Percentiles rank a stretch among this genome's conserved stretches.
Evolutionary conservation across 495 filamentous ascomycete genomes (phyloP).

Genomic region (Letharia columbiana): DNA sequence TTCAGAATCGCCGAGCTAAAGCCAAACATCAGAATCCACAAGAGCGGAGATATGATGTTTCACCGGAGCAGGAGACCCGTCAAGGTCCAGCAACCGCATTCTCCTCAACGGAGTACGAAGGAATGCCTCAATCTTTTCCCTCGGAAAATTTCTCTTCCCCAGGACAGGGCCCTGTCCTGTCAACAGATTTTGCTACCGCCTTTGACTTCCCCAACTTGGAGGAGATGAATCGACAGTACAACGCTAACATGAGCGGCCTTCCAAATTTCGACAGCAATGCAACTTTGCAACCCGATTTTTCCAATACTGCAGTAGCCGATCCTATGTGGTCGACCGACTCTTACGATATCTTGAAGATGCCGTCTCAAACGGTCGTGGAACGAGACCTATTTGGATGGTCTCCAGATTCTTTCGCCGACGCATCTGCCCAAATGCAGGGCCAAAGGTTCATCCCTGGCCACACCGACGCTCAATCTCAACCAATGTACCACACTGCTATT

Average conservation of each 20-base stretch:
- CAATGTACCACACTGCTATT: slow-evolving; percentile 26
- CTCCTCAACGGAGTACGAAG: slow-evolving; percentile 8
- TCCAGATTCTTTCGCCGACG: slow-evolving; percentile 11
- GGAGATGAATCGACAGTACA: slow-evolving; percentile 11
- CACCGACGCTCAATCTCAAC: slow-evolving; percentile 10
- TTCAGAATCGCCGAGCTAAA: slow-evolving; percentile 79
- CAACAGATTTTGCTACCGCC: slow-evolving; percentile 6
- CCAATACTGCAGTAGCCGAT: slow-evolving; percentile 7
- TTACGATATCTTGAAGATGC: slow-evolving; percentile 23
- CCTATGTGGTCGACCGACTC: slow-evolving; percentile 6
- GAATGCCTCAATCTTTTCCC: slow-evolving; percentile 5
- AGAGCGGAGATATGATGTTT: slow-evolving; percentile 32
- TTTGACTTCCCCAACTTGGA: slow-evolving; percentile 14
- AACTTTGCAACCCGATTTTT: slow-evolving; percentile 3
- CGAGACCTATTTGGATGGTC: slow-evolving; percentile 13
- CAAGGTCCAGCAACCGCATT: slow-evolving; percentile 6
- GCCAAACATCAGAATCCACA: slow-evolving; percentile 70
- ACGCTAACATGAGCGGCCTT: not conserved
- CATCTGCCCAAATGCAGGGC: not conserved
- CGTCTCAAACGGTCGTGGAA: slow-evolving; percentile 17
- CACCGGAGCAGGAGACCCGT: slow-evolving; percentile 32
- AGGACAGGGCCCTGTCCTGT: slow-evolving; percentile 5
- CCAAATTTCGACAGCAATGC: not conserved
- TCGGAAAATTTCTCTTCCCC: slow-evolving; percentile 12
- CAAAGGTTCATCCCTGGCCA: not conserved